Conservation (phyloP, 2,329 filamentous ascomycete species). For the Sphaerulina vaccinii region DNA sequence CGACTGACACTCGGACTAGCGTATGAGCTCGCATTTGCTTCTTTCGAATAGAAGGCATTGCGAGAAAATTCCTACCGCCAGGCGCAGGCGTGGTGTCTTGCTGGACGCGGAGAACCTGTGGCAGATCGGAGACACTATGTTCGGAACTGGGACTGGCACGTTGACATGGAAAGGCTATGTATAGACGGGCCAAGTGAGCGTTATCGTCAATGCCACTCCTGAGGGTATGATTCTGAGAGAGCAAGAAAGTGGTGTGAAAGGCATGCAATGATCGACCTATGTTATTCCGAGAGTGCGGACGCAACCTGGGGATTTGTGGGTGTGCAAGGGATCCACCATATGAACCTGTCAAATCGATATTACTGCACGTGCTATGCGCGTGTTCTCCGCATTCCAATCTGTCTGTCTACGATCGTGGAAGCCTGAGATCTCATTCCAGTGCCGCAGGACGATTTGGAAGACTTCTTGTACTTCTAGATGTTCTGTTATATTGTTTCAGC, state of each 20-base stretch:
- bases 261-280: neutral
- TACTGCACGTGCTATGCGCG: slow-evolving; percentile 11
- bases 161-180: neutral
- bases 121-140: too few relatives aligned
- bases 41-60: slow-evolving; percentile 54
- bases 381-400: slow-evolving; percentile 11
- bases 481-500: neutral
- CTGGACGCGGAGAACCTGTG: too few relatives aligned
- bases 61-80: too few relatives aligned
- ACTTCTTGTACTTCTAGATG: neutral
- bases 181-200: neutral
- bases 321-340: slow-evolving; percentile 1
- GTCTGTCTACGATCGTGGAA: neutral
- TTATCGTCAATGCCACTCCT: neutral
- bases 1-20: slow-evolving; percentile 79
- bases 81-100: too few relatives aligned
- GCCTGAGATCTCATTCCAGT: neutral
- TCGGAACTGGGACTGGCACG: neutral
- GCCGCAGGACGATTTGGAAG: neutral
- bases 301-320: neutral
- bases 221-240: too few relatives aligned
- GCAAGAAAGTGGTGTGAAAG: neutral
- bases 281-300: neutral
- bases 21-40: slow-evolving; percentile 78
- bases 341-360: slow-evolving; percentile 3